Percentiles rank a stretch among this genome's conserved stretches.
phyloP scores from a whole-genome alignment of 805 yeast genomes.

The Phaffomyces opuntiae region DNA sequence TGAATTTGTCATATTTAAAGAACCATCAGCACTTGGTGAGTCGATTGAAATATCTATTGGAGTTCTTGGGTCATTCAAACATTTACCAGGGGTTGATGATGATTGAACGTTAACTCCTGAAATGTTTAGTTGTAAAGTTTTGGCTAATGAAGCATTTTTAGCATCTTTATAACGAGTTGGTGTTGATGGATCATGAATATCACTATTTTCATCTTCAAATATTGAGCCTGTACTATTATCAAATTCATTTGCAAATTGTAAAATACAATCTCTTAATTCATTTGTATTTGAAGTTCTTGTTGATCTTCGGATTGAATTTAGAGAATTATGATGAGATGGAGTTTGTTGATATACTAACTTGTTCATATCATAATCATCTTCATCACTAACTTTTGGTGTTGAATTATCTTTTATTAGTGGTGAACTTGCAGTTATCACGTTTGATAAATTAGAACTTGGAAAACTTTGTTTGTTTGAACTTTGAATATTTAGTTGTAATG shows the following conservation, averaged over 20 bases:
- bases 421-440: slow-evolving; percentile 24
- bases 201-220: slow-evolving; percentile 17
- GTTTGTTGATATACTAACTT: slow-evolving; percentile 10
- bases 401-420: slow-evolving; percentile 24
- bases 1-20: slow-evolving; percentile 18
- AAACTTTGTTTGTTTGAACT: slow-evolving; percentile 12
- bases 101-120: neutral
- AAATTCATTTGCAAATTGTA: slow-evolving; percentile 34
- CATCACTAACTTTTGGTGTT: slow-evolving; percentile 16
- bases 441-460: slow-evolving; percentile 23
- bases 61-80: slow-evolving; percentile 26
- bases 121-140: slow-evolving; percentile 11
- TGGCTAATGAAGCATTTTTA: slow-evolving; percentile 12
- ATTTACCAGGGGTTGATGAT: slow-evolving; percentile 17
- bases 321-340: slow-evolving; percentile 12
- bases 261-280: slow-evolving; percentile 34
- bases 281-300: slow-evolving; percentile 29
- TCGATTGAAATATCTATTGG: slow-evolving; percentile 20
- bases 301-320: slow-evolving; percentile 16
- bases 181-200: slow-evolving; percentile 32
- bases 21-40: slow-evolving; percentile 10
- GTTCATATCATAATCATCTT: slow-evolving; percentile 12
- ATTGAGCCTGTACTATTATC: slow-evolving; percentile 29
- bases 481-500: slow-evolving; percentile 19
- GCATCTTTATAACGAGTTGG: slow-evolving; percentile 32